Evolutionary conservation across 2,329 filamentous ascomycete genomes (phyloP), one percentile per base, ranked within the genome.

Genomic region (Trichoderma koningiopsis): DNA sequence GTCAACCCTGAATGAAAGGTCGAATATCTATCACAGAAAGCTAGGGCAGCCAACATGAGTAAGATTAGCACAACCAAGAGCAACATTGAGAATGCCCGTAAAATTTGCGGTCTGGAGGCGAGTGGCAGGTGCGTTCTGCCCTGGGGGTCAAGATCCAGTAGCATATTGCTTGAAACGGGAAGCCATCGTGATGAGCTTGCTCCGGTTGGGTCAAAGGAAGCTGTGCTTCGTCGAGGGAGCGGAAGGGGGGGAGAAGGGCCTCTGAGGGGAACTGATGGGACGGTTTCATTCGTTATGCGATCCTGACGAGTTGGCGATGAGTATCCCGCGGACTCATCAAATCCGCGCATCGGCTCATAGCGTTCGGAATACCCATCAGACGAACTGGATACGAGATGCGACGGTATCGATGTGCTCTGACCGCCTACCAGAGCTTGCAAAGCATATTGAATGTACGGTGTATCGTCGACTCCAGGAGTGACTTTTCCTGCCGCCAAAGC

Each of bases 391-490:
- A 84, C 79, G 64, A 87, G 84, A 73, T 86, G 81, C 67, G 84
- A 82, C 68, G 85, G 82, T 11, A 86, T 84, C 69, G 83, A 81
- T 6, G 89, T 84, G 70, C 92, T 89, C 69, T 90, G 90, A 75
- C 92, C 88, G 59, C 91, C 85, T 6, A 93, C 96, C 73, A 98
- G 83, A 72, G 95, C 93, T 72, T 97, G 92, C 72, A 98, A 88
- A 52, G 95, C 94, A 78, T 96, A 96, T 72, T 91, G 91, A 72
- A 97, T 92, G 79, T 94, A 97, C 0, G 93, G 94, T 10, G 89
- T 91, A 76, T 97, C 92, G 75, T 97, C 94, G 49, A 93, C 83
- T 11, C 91, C 92, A 0, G 94, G 94, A 0, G 92, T 95, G 68
- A 89, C 83, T 52, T 83, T 83, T 69, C 83, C 81, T 47, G 80